phyloP scores from a whole-genome alignment of 306 rosid species.

The Prunus salicina region DNA sequence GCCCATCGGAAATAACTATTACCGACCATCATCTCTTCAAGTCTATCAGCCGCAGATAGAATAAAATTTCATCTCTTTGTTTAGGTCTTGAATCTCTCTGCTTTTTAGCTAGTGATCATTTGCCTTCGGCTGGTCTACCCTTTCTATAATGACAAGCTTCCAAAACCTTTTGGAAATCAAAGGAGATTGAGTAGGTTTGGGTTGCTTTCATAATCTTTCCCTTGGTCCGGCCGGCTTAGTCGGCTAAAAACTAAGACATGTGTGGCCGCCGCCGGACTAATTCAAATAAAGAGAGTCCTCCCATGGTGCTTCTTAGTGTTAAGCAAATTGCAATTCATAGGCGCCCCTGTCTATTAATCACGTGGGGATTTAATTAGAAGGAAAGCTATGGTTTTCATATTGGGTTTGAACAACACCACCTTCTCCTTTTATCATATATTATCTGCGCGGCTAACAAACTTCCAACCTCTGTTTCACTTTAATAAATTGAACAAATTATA shows the following conservation, averaged over 20 bases:
- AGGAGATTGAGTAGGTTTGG: not conserved
- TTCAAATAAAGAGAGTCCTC: too few relatives aligned
- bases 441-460: not conserved
- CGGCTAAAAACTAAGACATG: not conserved
- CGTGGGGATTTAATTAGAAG: too few relatives aligned
- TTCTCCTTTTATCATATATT: not conserved
- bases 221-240: not conserved
- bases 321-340: too few relatives aligned
- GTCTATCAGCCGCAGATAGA: not conserved
- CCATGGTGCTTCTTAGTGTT: not conserved
- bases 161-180: not conserved
- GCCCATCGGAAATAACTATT: conserved; percentile 11
- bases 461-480: not conserved
- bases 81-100: not conserved
- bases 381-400: not conserved
- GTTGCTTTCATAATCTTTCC: not conserved
- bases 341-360: too few relatives aligned
- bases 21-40: not conserved
- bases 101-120: not conserved
- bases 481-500: not conserved
- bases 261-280: not conserved
- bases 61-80: not conserved
- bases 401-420: not conserved
- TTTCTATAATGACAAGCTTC: not conserved
- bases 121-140: not conserved